A percentile compares a stretch with the other conserved stretches of the same genome.
These are phyloP conservation scores for Ceratocystiopsis sp. DNA, from an alignment of 2,329 filamentous ascomycete genomes.

Conservation along the genomic window DNA sequence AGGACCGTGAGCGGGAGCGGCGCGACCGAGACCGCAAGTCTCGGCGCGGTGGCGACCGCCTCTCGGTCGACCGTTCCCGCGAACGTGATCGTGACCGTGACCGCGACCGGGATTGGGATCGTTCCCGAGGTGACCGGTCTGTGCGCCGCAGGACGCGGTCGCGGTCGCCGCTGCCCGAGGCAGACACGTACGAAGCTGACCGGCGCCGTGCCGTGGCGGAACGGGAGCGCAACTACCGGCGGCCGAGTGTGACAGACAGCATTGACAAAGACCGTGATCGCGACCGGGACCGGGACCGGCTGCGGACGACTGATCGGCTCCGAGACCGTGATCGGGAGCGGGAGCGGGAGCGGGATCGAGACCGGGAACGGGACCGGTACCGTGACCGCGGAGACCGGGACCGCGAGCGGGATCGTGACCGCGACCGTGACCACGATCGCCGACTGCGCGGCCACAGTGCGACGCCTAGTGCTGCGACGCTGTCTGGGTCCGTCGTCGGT, in stretches of 20 bases:
- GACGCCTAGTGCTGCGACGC: too few species aligned
- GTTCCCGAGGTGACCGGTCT: too few species aligned
- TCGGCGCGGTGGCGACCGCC: too few species aligned
- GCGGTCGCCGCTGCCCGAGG: conserved; percentile 70
- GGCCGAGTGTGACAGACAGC: conserved; percentile 45
- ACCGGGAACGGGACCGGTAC: conserved; percentile 17
- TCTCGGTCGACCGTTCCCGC: conserved; percentile 11
- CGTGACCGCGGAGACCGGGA: conserved; percentile 19
- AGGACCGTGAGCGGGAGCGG: conserved; percentile 50
- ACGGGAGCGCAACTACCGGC: conserved; percentile 79
- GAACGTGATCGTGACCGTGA: conserved; percentile 15
- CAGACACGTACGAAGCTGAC: conserved; percentile 88
- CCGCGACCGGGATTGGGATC: conserved; percentile 38
- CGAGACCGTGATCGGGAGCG: conserved; percentile 17
- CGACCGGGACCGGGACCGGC: conserved; percentile 15
- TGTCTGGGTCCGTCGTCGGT: too few species aligned
- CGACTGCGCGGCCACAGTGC: conserved; percentile 27
- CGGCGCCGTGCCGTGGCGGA: conserved; percentile 85
- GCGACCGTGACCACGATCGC: conserved; percentile 14
- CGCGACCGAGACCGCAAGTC: conserved; percentile 26
- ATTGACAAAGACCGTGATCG: conserved; percentile 27
- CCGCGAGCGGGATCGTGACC: conserved; percentile 13
- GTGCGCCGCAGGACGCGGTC: too few species aligned
- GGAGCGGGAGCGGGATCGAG: conserved; percentile 19
- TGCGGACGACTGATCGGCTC: conserved; percentile 11